Conservation (phyloP, 108 stramenopile genomes). For the Bacterosira constricta region DNA sequence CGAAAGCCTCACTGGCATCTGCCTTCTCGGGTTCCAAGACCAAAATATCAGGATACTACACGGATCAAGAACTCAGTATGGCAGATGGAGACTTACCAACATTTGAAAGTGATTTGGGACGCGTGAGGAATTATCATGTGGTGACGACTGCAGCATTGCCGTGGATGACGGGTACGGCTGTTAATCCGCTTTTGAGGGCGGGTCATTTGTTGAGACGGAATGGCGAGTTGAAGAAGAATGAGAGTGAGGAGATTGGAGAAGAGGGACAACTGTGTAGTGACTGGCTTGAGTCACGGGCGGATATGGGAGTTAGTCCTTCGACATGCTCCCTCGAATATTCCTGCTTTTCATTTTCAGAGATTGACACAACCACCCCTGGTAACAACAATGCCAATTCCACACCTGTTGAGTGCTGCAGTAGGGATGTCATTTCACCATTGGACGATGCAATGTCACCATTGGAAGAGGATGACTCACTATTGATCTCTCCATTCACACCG, state of each 20-base stretch:
- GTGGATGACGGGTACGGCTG: slow-evolving; percentile 83
- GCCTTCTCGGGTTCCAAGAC: slow-evolving; percentile 3
- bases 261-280: not conserved
- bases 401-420: not conserved
- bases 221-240: not conserved
- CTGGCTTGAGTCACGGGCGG: not conserved
- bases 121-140: slow-evolving; percentile 31
- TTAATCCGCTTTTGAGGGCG: slow-evolving; percentile 76
- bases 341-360: slow-evolving; percentile 18
- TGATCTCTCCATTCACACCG: not conserved
- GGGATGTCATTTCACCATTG: not conserved
- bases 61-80: slow-evolving; percentile 40
- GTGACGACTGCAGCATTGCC: slow-evolving; percentile 77
- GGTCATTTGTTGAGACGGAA: slow-evolving; percentile 48
- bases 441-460: too few species aligned
- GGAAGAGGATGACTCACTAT: too few species aligned
- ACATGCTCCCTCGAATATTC: slow-evolving; percentile 41
- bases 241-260: not conserved
- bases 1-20: not conserved
- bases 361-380: not conserved
- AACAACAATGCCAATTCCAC: not conserved
- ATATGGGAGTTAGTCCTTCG: not conserved
- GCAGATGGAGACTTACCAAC: slow-evolving; percentile 41
- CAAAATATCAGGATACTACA: slow-evolving; percentile 9
- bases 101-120: slow-evolving; percentile 38